A percentile compares a stretch with the other conserved stretches of the same genome.
These are phyloP conservation scores for Rhododendron vialii DNA, from an alignment of 148 eudicot species.

Conservation along the genomic window DNA sequence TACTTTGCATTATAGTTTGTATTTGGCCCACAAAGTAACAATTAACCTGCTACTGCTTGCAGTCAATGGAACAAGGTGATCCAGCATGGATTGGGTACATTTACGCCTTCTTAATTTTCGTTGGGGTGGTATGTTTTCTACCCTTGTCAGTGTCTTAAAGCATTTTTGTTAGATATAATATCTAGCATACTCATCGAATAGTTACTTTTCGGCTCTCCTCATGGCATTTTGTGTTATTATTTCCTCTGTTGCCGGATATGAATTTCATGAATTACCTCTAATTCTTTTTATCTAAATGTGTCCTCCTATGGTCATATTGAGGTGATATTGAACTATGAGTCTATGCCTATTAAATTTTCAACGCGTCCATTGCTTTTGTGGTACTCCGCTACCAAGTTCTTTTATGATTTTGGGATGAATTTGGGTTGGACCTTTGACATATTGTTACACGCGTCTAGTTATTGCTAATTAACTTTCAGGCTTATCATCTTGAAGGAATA, in stretches of 20 bases:
- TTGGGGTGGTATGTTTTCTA: conserved; percentile 82
- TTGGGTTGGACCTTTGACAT: not conserved
- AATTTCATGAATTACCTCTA: not conserved
- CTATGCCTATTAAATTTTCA: not conserved
- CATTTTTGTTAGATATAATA: not conserved
- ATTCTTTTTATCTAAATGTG: not conserved
- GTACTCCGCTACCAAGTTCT: not conserved
- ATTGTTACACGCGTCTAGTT: not conserved
- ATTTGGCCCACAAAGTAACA: not conserved
- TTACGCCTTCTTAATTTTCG: conserved; percentile 78
- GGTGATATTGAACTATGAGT: not conserved
- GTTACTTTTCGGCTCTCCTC: not conserved
- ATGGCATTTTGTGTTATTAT: not conserved
- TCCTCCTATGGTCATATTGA: not conserved
- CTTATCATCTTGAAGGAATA: not conserved
- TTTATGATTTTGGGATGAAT: not conserved
- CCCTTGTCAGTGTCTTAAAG: not conserved
- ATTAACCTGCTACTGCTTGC: conserved; percentile 20
- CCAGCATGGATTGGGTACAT: conserved; percentile 96
- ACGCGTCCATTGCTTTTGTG: not conserved
- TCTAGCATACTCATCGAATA: not conserved
- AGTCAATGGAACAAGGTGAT: conserved; percentile 96
- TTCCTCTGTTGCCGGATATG: not conserved
- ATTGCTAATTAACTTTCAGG: not conserved
- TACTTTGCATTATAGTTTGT: not conserved